Conservation (phyloP, 2,329 filamentous ascomycete genomes). For the Sporothrix pseudoabietina region DNA sequence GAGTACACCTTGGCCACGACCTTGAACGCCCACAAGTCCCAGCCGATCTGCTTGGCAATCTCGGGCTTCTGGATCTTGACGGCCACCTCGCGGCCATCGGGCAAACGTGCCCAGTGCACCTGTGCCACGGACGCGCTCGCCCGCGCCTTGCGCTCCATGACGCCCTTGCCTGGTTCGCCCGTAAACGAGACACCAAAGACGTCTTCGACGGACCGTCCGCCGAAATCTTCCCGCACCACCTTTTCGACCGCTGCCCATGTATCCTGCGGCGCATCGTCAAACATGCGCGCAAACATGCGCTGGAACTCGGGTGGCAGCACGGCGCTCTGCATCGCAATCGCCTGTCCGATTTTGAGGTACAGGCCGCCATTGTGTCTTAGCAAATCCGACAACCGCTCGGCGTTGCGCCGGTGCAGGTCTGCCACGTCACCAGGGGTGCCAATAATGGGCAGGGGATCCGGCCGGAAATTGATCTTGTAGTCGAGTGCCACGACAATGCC, state of each 20-base stretch:
- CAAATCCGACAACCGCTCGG: conserved; percentile 78
- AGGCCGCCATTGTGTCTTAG: conserved; percentile 85
- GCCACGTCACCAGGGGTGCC: conserved; percentile 62
- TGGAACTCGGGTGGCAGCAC: conserved; percentile 93
- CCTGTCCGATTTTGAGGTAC: conserved; percentile 97
- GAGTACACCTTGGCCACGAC: conserved; percentile 82
- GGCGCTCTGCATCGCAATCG: conserved; percentile 96
- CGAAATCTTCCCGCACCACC: conserved; percentile 88
- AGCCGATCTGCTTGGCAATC: conserved; percentile 85
- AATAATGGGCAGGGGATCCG: conserved; percentile 62
- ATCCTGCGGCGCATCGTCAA: conserved; percentile 95
- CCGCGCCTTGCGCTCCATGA: conserved; percentile 63
- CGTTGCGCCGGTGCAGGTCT: conserved; percentile 81
- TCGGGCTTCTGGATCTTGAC: conserved; percentile 97
- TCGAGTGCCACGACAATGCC: conserved; percentile 83
- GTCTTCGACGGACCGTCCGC: conserved; percentile 77
- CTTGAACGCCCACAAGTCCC: conserved; percentile 97
- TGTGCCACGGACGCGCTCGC: conserved; percentile 92
- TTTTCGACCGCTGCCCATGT: conserved; percentile 80
- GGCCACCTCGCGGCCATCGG: conserved; percentile 87
- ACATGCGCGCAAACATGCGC: conserved; percentile 94
- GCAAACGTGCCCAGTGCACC: conserved; percentile 88
- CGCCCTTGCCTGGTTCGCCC: conserved; percentile 59
- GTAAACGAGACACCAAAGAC: conserved; percentile 88
- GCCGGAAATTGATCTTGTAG: conserved; percentile 95